These are phyloP conservation scores for Psophocarpus tetragonolobus DNA, from an alignment of 306 rosid genomes.

Conservation along the genomic window DNA sequence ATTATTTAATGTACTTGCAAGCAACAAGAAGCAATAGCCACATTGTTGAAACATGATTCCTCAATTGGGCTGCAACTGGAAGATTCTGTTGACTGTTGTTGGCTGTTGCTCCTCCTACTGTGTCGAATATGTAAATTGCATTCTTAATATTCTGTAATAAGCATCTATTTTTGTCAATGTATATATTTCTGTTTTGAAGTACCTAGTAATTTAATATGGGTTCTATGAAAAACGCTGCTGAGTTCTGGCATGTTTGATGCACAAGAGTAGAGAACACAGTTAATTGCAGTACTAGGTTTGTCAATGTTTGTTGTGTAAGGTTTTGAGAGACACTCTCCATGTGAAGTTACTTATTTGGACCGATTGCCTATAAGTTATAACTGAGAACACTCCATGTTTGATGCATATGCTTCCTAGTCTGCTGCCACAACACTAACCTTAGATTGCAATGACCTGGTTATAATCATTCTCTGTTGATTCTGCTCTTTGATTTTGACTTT, in stretches of 20 bases:
- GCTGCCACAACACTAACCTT: not conserved
- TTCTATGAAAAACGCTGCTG: not conserved
- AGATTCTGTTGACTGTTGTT: not conserved
- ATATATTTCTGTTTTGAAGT: not conserved
- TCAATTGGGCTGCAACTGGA: not conserved
- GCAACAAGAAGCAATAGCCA: not conserved
- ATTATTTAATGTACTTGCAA: not conserved
- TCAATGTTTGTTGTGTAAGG: not conserved
- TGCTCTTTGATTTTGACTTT: not conserved
- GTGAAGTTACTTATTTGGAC: not conserved
- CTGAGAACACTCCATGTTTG: too few species aligned
- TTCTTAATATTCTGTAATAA: not conserved
- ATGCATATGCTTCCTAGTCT: conserved; percentile 26
- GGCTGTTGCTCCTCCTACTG: not conserved
- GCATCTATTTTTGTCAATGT: not conserved
- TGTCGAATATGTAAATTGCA: not conserved
- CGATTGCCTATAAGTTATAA: not conserved
- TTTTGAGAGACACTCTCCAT: not conserved
- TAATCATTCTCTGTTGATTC: not conserved
- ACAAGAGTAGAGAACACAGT: not conserved
- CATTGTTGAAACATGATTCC: not conserved
- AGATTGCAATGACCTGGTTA: not conserved
- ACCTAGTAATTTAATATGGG: not conserved
- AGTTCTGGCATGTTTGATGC: not conserved
- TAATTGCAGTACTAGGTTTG: not conserved